Percentiles rank a stretch among this genome's conserved stretches.
phyloP scores from a whole-genome alignment of 2,329 filamentous ascomycete genomes.

The Coniochaeta prunicola region DNA sequence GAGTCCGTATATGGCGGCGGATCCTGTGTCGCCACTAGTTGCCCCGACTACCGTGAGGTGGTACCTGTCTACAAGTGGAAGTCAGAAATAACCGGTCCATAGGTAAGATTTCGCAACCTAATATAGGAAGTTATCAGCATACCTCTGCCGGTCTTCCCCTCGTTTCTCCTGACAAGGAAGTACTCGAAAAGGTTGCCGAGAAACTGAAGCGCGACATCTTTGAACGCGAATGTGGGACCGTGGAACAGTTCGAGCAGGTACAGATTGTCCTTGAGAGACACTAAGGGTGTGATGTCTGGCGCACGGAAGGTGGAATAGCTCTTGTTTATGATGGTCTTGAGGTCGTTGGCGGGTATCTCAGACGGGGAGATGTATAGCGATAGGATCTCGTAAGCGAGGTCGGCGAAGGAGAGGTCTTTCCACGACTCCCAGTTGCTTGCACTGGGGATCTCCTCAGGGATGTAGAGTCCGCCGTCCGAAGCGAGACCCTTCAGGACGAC shows the following conservation, averaged over 20 bases:
- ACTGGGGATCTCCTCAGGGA: slow-evolving; percentile 72
- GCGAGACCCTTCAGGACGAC: slow-evolving; percentile 87
- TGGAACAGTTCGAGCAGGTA: slow-evolving; percentile 93
- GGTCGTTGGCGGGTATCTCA: slow-evolving; percentile 74
- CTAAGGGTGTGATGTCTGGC: slow-evolving; percentile 69
- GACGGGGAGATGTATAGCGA: slow-evolving; percentile 76
- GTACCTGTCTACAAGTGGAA: slow-evolving; percentile 48
- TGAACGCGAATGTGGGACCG: slow-evolving; percentile 91
- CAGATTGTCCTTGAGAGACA: slow-evolving; percentile 71
- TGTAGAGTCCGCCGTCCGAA: slow-evolving; percentile 79
- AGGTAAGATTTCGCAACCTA: not conserved
- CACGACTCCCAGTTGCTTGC: slow-evolving; percentile 47
- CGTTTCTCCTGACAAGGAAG: slow-evolving; percentile 68
- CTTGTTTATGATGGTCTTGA: slow-evolving; percentile 74
- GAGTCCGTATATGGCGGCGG: slow-evolving; percentile 91
- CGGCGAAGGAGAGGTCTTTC: slow-evolving; percentile 70
- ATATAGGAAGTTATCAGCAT: not conserved
- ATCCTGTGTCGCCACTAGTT: slow-evolving; percentile 81
- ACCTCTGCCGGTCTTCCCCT: slow-evolving; percentile 55
- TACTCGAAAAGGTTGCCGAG: slow-evolving; percentile 95
- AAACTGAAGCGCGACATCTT: slow-evolving; percentile 90
- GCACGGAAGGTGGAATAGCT: slow-evolving; percentile 88
- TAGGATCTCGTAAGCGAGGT: slow-evolving; percentile 79
- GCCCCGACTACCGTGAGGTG: slow-evolving; percentile 83
- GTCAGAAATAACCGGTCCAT: slow-evolving; percentile 15